These are phyloP conservation scores for Vigna radiata DNA, from an alignment of 306 rosid species.

Conservation along the genomic window DNA sequence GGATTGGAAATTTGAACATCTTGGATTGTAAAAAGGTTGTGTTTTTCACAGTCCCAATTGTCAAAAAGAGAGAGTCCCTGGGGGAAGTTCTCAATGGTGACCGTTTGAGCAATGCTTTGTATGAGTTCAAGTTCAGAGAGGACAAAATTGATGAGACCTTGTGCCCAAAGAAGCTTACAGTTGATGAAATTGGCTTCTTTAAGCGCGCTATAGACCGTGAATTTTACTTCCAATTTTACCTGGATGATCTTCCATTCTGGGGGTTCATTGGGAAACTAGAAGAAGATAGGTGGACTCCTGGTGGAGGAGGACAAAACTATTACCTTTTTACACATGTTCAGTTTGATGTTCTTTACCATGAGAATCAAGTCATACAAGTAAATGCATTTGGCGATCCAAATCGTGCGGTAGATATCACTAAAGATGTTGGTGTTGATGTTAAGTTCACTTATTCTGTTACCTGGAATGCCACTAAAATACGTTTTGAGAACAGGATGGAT, in stretches of 20 bases:
- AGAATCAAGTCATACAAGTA: constrained; percentile 65
- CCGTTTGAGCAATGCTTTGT: constrained; percentile 67
- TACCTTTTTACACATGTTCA: constrained; percentile 72
- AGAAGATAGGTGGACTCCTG: constrained; percentile 54
- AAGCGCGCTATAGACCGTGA: constrained; percentile 71
- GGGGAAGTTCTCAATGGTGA: constrained; percentile 92
- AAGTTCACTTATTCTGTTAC: constrained; percentile 80
- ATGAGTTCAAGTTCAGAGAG: constrained; percentile 68
- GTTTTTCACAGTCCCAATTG: constrained; percentile 68
- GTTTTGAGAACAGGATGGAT: constrained; percentile 72
- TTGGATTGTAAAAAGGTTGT: constrained; percentile 41
- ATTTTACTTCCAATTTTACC: constrained; percentile 88
- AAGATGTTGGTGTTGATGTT: constrained; percentile 61
- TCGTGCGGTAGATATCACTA: constrained; percentile 67
- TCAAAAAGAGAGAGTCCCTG: constrained; percentile 75
- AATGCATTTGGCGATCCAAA: constrained; percentile 79
- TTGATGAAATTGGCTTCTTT: constrained; percentile 64
- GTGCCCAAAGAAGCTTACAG: constrained; percentile 64
- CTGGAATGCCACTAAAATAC: constrained; percentile 65
- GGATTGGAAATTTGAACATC: constrained; percentile 23
- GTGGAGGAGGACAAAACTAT: constrained; percentile 57
- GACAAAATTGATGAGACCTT: constrained; percentile 54
- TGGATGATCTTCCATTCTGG: constrained; percentile 92
- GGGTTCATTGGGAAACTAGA: constrained; percentile 82
- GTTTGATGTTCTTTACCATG: constrained; percentile 75